Base-by-base conservation (phyloP, 768 basidiomycete genomes). In the Sistotremastrum niveocremeum region DNA sequence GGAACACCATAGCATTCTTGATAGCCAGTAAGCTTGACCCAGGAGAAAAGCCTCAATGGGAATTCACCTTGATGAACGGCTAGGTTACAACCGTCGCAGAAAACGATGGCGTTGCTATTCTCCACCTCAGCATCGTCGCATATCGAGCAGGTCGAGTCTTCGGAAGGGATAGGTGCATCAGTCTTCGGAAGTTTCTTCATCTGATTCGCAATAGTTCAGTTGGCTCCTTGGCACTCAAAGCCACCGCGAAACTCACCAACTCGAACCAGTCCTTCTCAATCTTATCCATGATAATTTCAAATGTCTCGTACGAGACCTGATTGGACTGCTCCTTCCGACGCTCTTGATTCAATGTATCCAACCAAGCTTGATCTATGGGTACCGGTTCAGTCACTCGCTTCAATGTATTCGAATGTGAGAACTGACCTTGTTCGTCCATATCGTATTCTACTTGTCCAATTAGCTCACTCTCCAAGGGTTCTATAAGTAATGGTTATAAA, bases 201-300 rank as follows among this genome's bases (percentile, higher is more conserved):
- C 91, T 95, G 51, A 10, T 47, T 46, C 32, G 29, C 12, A 48
- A 38, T n/a, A 35, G 28, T 12, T 46, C 39, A 44, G n/a, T 10
- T 7, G 38, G 4, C 29, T 31, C 20, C 30, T n/a, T 37, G 12
- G 29, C 11, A 8, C 7, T 32, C 3, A 3, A 10, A 3, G 37
- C 42, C 31, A 30, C 28, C 42, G 45, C 5, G 57, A 43, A 34
- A 61, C 76, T 50, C 54, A 94, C 93, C 64, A 99, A 63, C 57
- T 93, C 85, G 57, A 97, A 99, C 87, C 91, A 99, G 60, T 98
- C 95, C 67, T 99, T 99, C 70, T 99, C 95, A 52, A 99, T 62
- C 48, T 88, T 77, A 64, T 99, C 95, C 85, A 99, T 93, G 51
- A 98, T 75, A 48, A 98, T 80, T 65, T 98, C 95, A 49, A 99